phyloP scores from a whole-genome alignment of 2,329 filamentous ascomycete species.

The Pestalotiopsis fici region DNA sequence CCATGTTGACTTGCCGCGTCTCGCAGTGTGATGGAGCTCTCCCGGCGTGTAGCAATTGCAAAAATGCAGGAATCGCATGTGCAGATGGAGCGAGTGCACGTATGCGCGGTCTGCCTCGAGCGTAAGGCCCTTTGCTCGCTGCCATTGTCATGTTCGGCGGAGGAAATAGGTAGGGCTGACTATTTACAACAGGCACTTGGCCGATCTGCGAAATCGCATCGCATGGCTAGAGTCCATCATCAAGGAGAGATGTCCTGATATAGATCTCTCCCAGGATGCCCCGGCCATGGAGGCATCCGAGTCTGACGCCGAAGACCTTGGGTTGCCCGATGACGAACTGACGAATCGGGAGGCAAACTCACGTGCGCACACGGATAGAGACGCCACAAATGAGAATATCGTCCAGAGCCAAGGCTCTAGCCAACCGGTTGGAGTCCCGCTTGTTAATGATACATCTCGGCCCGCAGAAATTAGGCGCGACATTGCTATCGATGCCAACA shows the following conservation, averaged over 20 bases:
- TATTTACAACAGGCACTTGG: not conserved
- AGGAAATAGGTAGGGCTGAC: not conserved
- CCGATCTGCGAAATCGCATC: slow-evolving; percentile 28
- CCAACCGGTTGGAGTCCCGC: not conserved
- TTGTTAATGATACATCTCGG: not conserved
- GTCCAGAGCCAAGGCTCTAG: not conserved
- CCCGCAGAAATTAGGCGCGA: slow-evolving; percentile 14
- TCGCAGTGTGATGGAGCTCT: slow-evolving; percentile 44
- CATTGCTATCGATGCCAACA: slow-evolving; percentile 13
- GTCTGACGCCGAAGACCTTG: slow-evolving; percentile 15
- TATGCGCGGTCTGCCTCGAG: slow-evolving; percentile 40
- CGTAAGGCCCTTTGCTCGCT: slow-evolving; percentile 27
- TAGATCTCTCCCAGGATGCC: slow-evolving; percentile 32
- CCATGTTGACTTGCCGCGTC: slow-evolving; percentile 8
- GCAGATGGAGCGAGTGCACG: slow-evolving; percentile 43
- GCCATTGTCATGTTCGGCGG: not conserved
- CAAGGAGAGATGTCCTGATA: slow-evolving; percentile 38
- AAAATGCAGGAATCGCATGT: slow-evolving; percentile 40
- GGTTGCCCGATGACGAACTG: not conserved
- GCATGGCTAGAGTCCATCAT: slow-evolving; percentile 48
- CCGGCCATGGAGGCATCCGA: slow-evolving; percentile 18
- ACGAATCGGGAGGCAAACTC: not conserved
- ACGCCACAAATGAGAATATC: not conserved
- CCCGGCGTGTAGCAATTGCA: slow-evolving; percentile 43
- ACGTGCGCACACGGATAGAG: not conserved